Base-by-base conservation (phyloP, 1,139 yeast species). In the Blastobotrys illinoisensis region DNA sequence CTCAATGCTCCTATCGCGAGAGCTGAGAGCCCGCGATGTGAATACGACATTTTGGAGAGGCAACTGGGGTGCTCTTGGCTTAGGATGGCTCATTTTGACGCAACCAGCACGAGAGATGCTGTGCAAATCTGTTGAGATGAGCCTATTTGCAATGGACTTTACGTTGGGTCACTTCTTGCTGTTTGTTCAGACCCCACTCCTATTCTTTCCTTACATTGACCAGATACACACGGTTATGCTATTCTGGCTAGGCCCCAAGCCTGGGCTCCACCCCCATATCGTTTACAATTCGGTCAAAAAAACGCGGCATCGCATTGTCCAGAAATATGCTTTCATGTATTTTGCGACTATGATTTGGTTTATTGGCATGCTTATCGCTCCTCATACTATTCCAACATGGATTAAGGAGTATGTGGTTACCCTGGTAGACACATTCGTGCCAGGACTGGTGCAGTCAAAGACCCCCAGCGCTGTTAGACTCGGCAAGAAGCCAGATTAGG, bases 1-100 rank as follows among this genome's bases (percentile, higher is more conserved):
- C 2, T 69, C 80, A 1, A 50, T 81, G 3, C 62, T 80, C 3
- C 66, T 87, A 14, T 77, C 91, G 0, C 74, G 85, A 56, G 96
- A 88, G 64, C 71, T 80, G 57, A 76, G 75, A 47, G 80, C 77
- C 56, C 83, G 80, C 57, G 71, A 72, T 44, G 67, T 86, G 1
- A 86, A 86, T 63, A 66, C 77, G 24, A 84, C 91, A 0, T 89
- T 96, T 96, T 89, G 96, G 96, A 80, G 88, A 0, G 96, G 96
- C 0, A 77, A 75, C 51, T 88, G 96, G 96, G 66, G 77, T 46
- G 72, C 71, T 11, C 76, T 80, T n/a, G 81, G 80, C 1, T 70
- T 84, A 44, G 88, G 90, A 0, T 78, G 81, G 79, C 68, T 77
- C 45, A 71, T 78, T 1, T 53, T 87, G 1, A 74, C 85, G 0